Evolutionary conservation across 129 eudicot genomes (phyloP).

Genomic region (Sambucus nigra): DNA sequence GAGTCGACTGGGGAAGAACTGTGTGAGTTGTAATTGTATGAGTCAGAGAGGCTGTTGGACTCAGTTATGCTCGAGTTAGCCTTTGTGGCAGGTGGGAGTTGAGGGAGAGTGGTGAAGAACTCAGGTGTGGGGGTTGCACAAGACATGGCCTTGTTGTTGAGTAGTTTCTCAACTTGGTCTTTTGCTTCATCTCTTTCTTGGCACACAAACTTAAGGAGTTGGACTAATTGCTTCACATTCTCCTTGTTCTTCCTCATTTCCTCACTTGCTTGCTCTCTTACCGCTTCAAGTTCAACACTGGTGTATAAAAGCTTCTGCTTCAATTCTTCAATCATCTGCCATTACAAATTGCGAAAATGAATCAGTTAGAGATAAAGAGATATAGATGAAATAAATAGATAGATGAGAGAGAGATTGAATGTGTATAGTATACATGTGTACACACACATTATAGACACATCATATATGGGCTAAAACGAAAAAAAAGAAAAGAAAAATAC

Average conservation of each 20-base stretch:
- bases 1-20: slow-evolving; percentile 50
- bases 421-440: not conserved
- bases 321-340: slow-evolving; percentile 31
- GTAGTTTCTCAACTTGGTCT: slow-evolving; percentile 27
- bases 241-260: slow-evolving; percentile 33
- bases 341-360: not conserved
- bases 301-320: slow-evolving; percentile 36
- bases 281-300: slow-evolving; percentile 32
- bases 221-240: slow-evolving; percentile 19
- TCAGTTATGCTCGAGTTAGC: slow-evolving; percentile 61
- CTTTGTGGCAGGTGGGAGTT: slow-evolving; percentile 27
- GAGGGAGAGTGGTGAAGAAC: slow-evolving; percentile 11
- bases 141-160: slow-evolving; percentile 21
- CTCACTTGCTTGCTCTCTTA: slow-evolving; percentile 26
- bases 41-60: slow-evolving; percentile 45
- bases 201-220: slow-evolving; percentile 17
- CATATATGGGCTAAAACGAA: too few species aligned
- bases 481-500: not conserved
- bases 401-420: not conserved
- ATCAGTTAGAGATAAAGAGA: not conserved
- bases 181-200: slow-evolving; percentile 54
- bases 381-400: not conserved
- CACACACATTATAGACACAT: too few species aligned
- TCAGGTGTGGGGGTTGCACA: not conserved
- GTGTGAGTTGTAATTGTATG: slow-evolving; percentile 32